Base-by-base conservation (phyloP, 2,329 filamentous ascomycete genomes). In the Bipolaris victoriae region DNA sequence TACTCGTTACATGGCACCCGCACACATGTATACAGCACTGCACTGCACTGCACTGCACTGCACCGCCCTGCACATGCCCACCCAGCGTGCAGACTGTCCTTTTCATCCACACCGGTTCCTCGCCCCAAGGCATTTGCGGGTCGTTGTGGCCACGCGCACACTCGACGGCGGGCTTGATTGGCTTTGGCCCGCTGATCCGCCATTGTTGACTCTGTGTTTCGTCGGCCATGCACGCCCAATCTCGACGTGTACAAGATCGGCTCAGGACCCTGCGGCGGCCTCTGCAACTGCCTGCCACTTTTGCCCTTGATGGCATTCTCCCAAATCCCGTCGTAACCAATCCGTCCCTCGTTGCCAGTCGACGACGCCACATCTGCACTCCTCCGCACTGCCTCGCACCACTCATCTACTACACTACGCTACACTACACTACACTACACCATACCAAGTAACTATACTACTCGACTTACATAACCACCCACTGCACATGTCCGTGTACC, bases 251-350 rank as follows among this genome's bases (percentile, higher is more conserved):
- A 29, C 29, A 55, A 46, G 69, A 72, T 72, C 68, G 63, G 60
- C 69, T 49, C 61, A 52, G 66, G 67, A 67, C 69, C 68, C 69
- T 70, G 67, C 65, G 48, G 49, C 49, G 43, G 41, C 53, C 22
- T 11, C 24, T 18, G 54, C 59, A 52, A 54, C 33, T 43, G 51
- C 60, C 45, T 68, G 61, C 49, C 45, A 47, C 63, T 56, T 49
- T 50, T 22, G 40, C 49, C 43, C 45, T 48, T 29, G 26, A 47
- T 46, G 49, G 40, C 37, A 52, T 52, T 52, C 26, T 29, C 7
- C 26, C 26, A 29, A 29, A 29, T 29, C 26, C 26, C 53, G 51
- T 54, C 55, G 55, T 49, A 41, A 36, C 54, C 50, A 48, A 39
- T 48, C 50, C 43, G 22, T 44, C 18, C 33, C 50, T 29, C 46